Conservation (phyloP, 164 flowering plant genomes). For the Piper betle region DNA sequence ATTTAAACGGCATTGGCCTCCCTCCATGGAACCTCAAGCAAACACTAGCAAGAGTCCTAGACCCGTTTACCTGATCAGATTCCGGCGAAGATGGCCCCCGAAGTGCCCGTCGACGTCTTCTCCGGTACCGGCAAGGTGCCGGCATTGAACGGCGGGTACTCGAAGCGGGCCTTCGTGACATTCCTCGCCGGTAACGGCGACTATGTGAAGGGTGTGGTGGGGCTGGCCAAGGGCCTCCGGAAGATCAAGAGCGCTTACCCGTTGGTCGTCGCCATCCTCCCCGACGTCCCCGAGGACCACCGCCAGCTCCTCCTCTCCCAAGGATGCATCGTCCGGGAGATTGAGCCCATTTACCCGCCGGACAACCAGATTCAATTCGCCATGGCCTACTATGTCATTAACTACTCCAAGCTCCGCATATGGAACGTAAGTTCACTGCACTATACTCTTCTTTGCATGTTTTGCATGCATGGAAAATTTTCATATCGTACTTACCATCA, state of each 20-base stretch:
- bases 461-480: no score
- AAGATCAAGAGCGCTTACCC: constrained; percentile 14
- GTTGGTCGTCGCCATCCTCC: constrained; percentile 12
- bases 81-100: constrained; percentile 27
- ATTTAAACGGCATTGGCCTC: constrained; percentile 17
- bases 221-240: constrained; percentile 15
- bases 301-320: constrained; percentile 9
- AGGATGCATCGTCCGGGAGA: constrained; percentile 16
- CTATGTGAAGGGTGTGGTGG: constrained; percentile 17
- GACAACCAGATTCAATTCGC: constrained; percentile 14
- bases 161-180: constrained; percentile 15
- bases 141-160: constrained; percentile 5
- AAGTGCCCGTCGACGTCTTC: constrained; percentile 15
- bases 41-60: constrained; percentile 8
- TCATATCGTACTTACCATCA: no score
- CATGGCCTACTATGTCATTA: constrained; percentile 16
- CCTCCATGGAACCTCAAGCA: constrained; percentile 11
- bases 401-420: constrained; percentile 19
- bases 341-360: constrained; percentile 13
- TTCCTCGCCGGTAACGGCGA: constrained; percentile 16
- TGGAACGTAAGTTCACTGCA: constrained; percentile 8
- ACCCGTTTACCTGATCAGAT: no score
- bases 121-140: constrained; percentile 19
- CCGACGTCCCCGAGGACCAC: constrained; percentile 17
- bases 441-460: background rate